A percentile compares a stretch with the other conserved stretches of the same genome.
phyloP scores from a whole-genome alignment of 495 filamentous ascomycete species.

The Aspergillus egyptiacus region DNA sequence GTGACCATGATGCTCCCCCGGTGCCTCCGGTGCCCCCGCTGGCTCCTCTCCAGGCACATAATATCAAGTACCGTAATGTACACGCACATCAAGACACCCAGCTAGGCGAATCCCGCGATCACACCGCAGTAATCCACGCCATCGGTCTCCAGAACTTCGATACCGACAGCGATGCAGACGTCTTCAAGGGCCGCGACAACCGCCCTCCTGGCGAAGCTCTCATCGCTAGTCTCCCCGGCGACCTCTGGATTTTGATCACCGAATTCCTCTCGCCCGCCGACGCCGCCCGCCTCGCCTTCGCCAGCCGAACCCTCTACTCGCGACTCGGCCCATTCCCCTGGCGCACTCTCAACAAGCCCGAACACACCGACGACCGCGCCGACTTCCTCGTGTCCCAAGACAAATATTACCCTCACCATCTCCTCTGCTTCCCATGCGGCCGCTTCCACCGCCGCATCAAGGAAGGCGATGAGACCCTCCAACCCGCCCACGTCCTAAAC shows the following conservation, averaged over 20 bases:
- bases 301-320: constrained; percentile 39
- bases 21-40: constrained; percentile 33
- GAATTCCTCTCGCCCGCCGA: constrained; percentile 37
- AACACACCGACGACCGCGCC: constrained; percentile 34
- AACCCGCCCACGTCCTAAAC: constrained; percentile 41
- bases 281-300: constrained; percentile 41
- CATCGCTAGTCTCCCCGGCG: constrained; percentile 38
- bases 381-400: constrained; percentile 46
- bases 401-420: constrained; percentile 40
- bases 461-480: constrained; percentile 44
- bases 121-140: constrained; percentile 44
- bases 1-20: too few species aligned
- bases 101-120: constrained; percentile 44
- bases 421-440: constrained; percentile 53
- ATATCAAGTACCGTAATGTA: constrained; percentile 31
- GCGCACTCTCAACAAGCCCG: constrained; percentile 26
- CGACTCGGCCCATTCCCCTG: constrained; percentile 40
- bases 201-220: constrained; percentile 38
- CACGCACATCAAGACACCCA: constrained; percentile 37
- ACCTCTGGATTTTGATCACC: constrained; percentile 41
- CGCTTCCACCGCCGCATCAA: constrained; percentile 46
- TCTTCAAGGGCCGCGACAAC: constrained; percentile 13
- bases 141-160: constrained; percentile 38
- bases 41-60: constrained; percentile 35
- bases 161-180: constrained; percentile 16